These are phyloP conservation scores for Coffea eugenioides DNA, from an alignment of 257 asterid genomes.

Conservation along the genomic window DNA sequence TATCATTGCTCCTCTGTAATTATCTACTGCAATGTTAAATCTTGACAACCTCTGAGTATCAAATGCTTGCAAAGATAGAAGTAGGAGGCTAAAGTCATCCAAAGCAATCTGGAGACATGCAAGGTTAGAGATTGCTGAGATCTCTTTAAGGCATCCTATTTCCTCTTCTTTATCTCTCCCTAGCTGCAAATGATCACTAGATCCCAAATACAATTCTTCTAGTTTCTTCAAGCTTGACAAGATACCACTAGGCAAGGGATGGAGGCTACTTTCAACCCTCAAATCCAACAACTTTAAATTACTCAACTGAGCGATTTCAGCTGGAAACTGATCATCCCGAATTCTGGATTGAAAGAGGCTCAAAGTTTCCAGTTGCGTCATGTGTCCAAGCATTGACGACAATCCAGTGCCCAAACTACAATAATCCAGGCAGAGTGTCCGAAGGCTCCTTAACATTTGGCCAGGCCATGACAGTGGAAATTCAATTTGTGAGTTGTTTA, in stretches of 20 bases:
- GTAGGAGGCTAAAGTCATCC: not conserved
- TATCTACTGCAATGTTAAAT: not conserved
- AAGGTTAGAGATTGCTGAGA: not conserved
- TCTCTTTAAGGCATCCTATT: not conserved
- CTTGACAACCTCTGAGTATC: not conserved
- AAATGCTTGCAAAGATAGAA: not conserved
- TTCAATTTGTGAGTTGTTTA: not conserved
- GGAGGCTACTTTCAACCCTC: not conserved
- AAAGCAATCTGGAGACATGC: not conserved
- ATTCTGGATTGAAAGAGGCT: not conserved
- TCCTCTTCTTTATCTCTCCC: not conserved
- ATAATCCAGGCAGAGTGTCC: not conserved
- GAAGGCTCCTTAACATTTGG: not conserved
- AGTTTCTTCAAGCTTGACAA: not conserved
- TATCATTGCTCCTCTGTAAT: too few species aligned
- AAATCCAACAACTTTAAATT: not conserved
- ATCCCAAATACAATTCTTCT: not conserved
- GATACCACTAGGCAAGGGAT: not conserved
- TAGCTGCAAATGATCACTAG: not conserved
- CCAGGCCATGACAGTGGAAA: not conserved
- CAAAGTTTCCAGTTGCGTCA: not conserved
- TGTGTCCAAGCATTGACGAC: not conserved
- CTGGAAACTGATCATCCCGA: not conserved
- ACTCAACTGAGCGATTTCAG: not conserved
- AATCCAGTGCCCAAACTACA: not conserved